Percentiles rank a stretch among this genome's conserved stretches.
These are phyloP conservation scores for Tolypocladium endophyticum DNA, from an alignment of 2,329 filamentous ascomycete species.

Conservation along the genomic window DNA sequence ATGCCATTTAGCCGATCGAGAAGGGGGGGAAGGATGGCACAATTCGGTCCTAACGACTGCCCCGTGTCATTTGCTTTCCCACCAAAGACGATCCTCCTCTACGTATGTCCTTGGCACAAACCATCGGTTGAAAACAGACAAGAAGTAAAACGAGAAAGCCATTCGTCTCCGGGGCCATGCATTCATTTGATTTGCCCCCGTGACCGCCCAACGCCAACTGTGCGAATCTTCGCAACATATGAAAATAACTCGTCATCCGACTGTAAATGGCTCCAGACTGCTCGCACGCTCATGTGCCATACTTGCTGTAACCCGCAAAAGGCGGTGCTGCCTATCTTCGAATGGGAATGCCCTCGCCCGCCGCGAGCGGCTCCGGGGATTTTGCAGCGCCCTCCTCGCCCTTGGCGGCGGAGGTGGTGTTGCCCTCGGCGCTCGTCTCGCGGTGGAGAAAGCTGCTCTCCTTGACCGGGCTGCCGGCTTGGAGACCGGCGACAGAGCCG, in stretches of 20 bases:
- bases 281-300: not conserved
- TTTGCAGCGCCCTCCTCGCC: slow-evolving; percentile 21
- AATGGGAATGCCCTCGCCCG: slow-evolving; percentile 46
- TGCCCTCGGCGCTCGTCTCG: slow-evolving; percentile 59
- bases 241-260: not conserved
- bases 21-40: not conserved
- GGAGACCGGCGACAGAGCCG: slow-evolving; percentile 35
- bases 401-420: slow-evolving; percentile 23
- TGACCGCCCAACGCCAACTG: slow-evolving; percentile 5
- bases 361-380: slow-evolving; percentile 11
- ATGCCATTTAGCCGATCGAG: not conserved
- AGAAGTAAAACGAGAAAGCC: not conserved
- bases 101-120: not conserved
- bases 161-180: not conserved
- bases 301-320: not conserved
- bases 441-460: slow-evolving; percentile 80
- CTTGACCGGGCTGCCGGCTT: slow-evolving; percentile 74
- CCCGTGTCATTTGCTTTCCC: not conserved
- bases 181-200: slow-evolving; percentile 1
- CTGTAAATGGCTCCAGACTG: not conserved
- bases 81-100: not conserved
- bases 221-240: slow-evolving; percentile 2
- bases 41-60: not conserved
- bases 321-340: slow-evolving; percentile 35
- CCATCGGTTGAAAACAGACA: not conserved